Percentiles rank a stretch among this genome's conserved stretches.
Evolutionary conservation across 305 asterid species (phyloP).

Genomic region (Fraxinus velutina): DNA sequence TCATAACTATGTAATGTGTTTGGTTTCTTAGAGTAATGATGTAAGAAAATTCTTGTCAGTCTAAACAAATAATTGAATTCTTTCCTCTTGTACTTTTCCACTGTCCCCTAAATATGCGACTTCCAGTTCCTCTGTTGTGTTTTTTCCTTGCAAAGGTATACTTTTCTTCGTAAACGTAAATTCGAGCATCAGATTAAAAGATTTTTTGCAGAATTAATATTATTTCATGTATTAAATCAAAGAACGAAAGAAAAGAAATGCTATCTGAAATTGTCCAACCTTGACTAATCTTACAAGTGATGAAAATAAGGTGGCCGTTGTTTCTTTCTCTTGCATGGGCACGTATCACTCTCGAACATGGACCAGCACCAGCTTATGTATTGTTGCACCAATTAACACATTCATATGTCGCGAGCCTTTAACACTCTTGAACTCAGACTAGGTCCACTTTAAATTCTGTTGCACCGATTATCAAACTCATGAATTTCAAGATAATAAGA

Average conservation of each 20-base stretch:
- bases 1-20: background rate
- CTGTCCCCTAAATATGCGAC: background rate
- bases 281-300: slow-evolving; percentile 5
- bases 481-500: background rate
- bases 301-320: background rate
- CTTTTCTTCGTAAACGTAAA: background rate
- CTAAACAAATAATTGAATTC: background rate
- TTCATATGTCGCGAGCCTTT: background rate
- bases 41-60: background rate
- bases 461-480: background rate
- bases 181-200: background rate
- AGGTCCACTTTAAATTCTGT: background rate
- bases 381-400: background rate
- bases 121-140: background rate
- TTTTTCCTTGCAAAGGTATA: background rate
- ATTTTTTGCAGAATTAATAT: background rate
- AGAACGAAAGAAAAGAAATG: background rate
- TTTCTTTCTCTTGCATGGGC: background rate
- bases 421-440: background rate
- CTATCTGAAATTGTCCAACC: background rate
- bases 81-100: background rate
- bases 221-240: background rate
- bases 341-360: background rate
- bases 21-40: background rate
- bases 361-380: background rate